Percentiles rank a stretch among this genome's conserved stretches.
phyloP scores from a whole-genome alignment of 345 rosid species.

The Bretschneidera sinensis region DNA sequence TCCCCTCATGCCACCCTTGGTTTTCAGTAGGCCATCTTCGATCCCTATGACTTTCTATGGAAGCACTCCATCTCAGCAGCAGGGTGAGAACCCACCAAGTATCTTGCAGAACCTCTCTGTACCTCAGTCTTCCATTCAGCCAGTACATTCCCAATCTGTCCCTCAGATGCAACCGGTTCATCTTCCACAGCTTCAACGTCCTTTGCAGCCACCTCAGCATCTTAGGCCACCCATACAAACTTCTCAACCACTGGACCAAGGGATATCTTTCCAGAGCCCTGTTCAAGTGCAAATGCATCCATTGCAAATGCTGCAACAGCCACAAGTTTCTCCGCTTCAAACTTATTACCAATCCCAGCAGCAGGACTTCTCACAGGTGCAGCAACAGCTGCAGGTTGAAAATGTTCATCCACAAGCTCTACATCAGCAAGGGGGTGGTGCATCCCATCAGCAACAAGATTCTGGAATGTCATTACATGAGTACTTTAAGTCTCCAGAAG shows the following conservation, averaged over 20 bases:
- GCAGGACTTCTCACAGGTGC: conserved; percentile 58
- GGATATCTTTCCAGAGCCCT: conserved; percentile 48
- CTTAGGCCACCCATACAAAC: conserved; percentile 60
- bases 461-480: conserved; percentile 84
- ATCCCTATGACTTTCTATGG: conserved; percentile 55
- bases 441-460: conserved; percentile 64
- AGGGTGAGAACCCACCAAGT: conserved; percentile 46
- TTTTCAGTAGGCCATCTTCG: conserved; percentile 60
- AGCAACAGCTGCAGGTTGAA: conserved; percentile 59
- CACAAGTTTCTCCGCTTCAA: conserved; percentile 49
- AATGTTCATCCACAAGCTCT: conserved; percentile 36
- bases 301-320: conserved; percentile 63
- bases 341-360: conserved; percentile 68
- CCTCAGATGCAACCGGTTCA: conserved; percentile 74
- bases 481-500: conserved; percentile 88
- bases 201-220: conserved; percentile 84
- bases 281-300: conserved; percentile 64
- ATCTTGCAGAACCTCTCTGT: conserved; percentile 49
- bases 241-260: conserved; percentile 64
- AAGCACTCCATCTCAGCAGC: conserved; percentile 49
- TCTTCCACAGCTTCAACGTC: conserved; percentile 72
- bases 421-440: conserved; percentile 56
- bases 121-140: conserved; percentile 48
- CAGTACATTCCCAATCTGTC: conserved; percentile 39
- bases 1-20: conserved; percentile 61